Conservation (phyloP, 768 basidiomycete species). For the Serpula lacrymans region DNA sequence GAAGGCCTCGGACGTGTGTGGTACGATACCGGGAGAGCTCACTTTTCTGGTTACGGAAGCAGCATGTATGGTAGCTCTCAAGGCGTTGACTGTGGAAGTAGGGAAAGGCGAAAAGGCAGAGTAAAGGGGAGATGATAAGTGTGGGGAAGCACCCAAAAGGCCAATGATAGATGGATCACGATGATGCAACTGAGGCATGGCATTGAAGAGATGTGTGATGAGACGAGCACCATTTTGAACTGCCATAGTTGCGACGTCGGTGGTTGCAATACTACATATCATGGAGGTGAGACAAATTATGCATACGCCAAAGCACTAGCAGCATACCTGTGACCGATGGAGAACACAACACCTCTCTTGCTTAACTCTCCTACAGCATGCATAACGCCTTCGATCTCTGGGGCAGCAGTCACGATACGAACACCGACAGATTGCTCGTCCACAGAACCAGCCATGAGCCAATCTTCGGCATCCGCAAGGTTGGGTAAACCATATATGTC, state of each 20-base stretch:
- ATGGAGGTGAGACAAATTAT: conserved; percentile 4
- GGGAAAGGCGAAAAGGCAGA: conserved; percentile 25
- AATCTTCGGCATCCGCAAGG: conserved; percentile 60
- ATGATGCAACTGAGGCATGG: conserved; percentile 88
- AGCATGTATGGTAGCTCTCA: conserved; percentile 7
- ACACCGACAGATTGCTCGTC: conserved; percentile 44
- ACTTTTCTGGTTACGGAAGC: conserved; percentile 10
- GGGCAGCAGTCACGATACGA: conserved; percentile 82
- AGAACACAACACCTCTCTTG: conserved; percentile 69
- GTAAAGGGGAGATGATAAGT: conserved; percentile 43
- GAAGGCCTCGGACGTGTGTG: conserved; percentile 56
- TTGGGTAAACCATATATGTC: conserved; percentile 69
- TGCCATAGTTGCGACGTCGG: conserved; percentile 68
- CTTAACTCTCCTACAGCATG: conserved; percentile 56
- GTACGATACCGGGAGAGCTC: conserved; percentile 10
- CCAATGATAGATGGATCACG: conserved; percentile 92
- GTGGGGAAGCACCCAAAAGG: conserved; percentile 74
- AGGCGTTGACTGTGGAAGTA: conserved; percentile 11
- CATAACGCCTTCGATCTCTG: conserved; percentile 84
- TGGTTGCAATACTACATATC: conserved; percentile 60
- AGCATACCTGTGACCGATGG: conserved; percentile 83
- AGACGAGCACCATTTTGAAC: conserved; percentile 73
- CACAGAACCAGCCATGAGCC: conserved; percentile 47
- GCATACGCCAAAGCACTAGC: too few species aligned
- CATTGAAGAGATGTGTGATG: conserved; percentile 92